Evolutionary conservation across 345 rosid genomes (phyloP), one percentile per base, ranked within the genome.

Genomic region (Melastoma malabathricum): DNA sequence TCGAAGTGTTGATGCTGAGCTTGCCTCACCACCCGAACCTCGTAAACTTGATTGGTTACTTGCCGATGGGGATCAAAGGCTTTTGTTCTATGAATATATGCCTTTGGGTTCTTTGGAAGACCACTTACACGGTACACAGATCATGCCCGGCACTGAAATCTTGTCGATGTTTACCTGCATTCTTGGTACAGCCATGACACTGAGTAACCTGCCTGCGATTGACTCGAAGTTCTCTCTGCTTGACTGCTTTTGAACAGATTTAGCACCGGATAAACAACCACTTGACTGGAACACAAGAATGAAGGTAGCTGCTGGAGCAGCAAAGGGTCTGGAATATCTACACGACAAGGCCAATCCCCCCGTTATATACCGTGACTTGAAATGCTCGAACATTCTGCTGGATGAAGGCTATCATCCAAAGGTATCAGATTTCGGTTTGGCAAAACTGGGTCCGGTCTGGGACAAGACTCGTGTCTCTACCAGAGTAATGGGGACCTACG

Each of bases 51-150:
- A 84, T 80, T 44, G 98, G 96, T 5, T 90, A 87, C 56, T 90
- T 77, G 93, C 94, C 50, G 94, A 86, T 59, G 96, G 98, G 59
- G 98, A 90, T 60, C 98, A 90, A 43, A 83, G 96, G 63, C 89
- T 90, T 57, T 67, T 90, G 62, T 93, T 90, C 59, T 90, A 90
- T 29, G 98, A 90, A 62, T 86, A 76, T 76, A 90, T 90, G 98
- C 80, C 89, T 17, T 79, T 89, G 61, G 89, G 98, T 46, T 90
- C 84, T 47, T 70, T 90, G 38, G 98, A 90, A 76, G 95, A 86
- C 49, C 96, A 92, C 80, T 75, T 90, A 44, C 77, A 76, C 12
- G 98, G 98, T 86, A 80, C 55, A 46, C 18, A 17, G 17, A 13
- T 16, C 19, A n/a, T 22, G 17, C 59, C 46, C 0, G 1, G 16